Conservation (phyloP, 2,329 filamentous ascomycete species). For the Trichoderma oligosporum region DNA sequence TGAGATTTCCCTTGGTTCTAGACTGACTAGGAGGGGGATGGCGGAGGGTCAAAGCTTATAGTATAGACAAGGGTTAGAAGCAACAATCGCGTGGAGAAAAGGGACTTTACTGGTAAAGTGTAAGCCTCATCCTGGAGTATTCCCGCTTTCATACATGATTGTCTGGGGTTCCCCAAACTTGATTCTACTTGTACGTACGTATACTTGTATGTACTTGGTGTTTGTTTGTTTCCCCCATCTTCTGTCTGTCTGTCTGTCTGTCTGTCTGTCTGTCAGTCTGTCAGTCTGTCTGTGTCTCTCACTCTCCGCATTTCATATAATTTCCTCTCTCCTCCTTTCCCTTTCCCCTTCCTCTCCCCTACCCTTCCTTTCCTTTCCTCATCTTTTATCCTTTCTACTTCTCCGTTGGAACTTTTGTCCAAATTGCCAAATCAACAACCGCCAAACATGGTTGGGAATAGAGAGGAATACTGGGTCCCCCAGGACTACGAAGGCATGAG, state of each 20-base stretch:
- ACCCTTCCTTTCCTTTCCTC: not conserved
- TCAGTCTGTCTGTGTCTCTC: too few relatives aligned
- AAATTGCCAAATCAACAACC: not conserved
- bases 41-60: not conserved
- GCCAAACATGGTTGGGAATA: conserved; percentile 20
- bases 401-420: too few relatives aligned
- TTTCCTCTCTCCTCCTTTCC: not conserved
- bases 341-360: not conserved
- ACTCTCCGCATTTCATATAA: conserved; percentile 7
- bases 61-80: not conserved
- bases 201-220: not conserved
- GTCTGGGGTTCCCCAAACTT: conserved; percentile 16
- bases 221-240: not conserved
- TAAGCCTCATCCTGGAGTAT: conserved; percentile 14
- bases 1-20: too few relatives aligned
- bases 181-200: not conserved
- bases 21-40: not conserved
- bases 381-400: not conserved
- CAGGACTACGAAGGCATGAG: conserved; percentile 50
- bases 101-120: not conserved
- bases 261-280: too few relatives aligned
- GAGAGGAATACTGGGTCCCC: conserved; percentile 31
- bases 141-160: conserved; percentile 6
- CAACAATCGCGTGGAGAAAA: too few relatives aligned
- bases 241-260: too few relatives aligned